A percentile compares a stretch with the other conserved stretches of the same genome.
Conservation (phyloP, 2,329 filamentous ascomycete genomes). For the Pseudocercospora macadamiae region DNA sequence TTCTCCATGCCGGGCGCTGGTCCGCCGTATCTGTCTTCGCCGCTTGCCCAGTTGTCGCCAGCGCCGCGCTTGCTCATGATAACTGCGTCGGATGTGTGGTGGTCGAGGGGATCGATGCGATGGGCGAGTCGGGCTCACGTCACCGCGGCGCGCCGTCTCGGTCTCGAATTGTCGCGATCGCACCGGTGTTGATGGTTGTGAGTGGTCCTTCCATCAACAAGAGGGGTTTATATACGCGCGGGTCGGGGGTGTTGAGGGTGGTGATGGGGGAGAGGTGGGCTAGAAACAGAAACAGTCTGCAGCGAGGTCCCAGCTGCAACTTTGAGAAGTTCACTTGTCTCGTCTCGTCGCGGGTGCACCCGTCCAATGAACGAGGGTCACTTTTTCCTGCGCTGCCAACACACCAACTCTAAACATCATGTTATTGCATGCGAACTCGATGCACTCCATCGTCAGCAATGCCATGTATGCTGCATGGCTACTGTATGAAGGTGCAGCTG, state of each 20-base stretch:
- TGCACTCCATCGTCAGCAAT: neutral
- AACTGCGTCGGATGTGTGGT: constrained; percentile 10
- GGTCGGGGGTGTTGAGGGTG: neutral
- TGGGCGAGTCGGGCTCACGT: constrained; percentile 13
- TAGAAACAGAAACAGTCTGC: neutral
- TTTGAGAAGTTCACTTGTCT: neutral
- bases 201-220: constrained; percentile 22
- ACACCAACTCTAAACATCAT: no score
- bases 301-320: neutral
- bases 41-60: constrained; percentile 29
- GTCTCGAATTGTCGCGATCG: constrained; percentile 22
- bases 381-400: no score
- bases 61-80: constrained; percentile 38
- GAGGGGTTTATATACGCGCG: neutral
- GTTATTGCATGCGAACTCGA: no score
- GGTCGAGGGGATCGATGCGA: neutral
- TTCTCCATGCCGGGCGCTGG: constrained; percentile 21
- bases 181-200: constrained; percentile 16
- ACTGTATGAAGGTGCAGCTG: neutral
- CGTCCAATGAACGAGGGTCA: neutral
- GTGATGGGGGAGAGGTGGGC: neutral
- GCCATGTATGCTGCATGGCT: neutral
- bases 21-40: constrained; percentile 34
- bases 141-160: neutral
- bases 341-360: neutral